A percentile compares a stretch with the other conserved stretches of the same genome.
phyloP scores from a whole-genome alignment of 164 flowering plant genomes.

The Chloranthus sessilifolius region DNA sequence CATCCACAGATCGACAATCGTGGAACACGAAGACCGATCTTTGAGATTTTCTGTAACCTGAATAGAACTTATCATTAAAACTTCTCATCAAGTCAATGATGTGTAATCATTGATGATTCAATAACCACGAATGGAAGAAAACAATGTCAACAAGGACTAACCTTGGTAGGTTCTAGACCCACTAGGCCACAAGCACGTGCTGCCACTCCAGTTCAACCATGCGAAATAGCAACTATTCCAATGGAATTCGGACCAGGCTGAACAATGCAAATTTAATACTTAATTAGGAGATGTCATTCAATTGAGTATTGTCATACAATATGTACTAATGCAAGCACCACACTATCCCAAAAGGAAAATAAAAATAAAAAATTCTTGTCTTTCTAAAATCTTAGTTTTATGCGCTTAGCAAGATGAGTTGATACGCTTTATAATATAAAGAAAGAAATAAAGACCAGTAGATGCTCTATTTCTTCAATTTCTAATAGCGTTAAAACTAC shows the following conservation, averaged over 20 bases:
- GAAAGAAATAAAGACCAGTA: too few relatives aligned
- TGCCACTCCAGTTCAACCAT: conserved; percentile 93
- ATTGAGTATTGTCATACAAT: too few relatives aligned
- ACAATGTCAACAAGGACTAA: conserved; percentile 16
- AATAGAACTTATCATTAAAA: conserved; percentile 5
- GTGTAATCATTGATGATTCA: not conserved
- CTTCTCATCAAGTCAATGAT: not conserved
- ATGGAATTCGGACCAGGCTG: conserved; percentile 99
- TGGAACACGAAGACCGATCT: conserved; percentile 91
- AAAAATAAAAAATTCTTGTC: too few relatives aligned
- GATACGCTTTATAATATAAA: too few relatives aligned
- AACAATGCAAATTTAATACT: conserved; percentile 3
- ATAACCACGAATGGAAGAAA: not conserved
- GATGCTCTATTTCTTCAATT: too few relatives aligned
- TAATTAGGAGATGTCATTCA: not conserved
- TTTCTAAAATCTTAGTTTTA: too few relatives aligned
- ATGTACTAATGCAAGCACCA: too few relatives aligned
- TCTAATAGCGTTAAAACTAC: too few relatives aligned
- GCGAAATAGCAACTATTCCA: conserved; percentile 99
- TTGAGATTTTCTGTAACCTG: conserved; percentile 97
- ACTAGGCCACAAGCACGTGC: conserved; percentile 97
- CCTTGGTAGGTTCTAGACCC: conserved; percentile 91
- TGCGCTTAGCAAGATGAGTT: too few relatives aligned
- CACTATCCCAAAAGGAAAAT: too few relatives aligned
- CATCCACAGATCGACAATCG: conserved; percentile 93